Base-by-base conservation (phyloP, 164 flowering plant species). In the Kingdonia uniflora region DNA sequence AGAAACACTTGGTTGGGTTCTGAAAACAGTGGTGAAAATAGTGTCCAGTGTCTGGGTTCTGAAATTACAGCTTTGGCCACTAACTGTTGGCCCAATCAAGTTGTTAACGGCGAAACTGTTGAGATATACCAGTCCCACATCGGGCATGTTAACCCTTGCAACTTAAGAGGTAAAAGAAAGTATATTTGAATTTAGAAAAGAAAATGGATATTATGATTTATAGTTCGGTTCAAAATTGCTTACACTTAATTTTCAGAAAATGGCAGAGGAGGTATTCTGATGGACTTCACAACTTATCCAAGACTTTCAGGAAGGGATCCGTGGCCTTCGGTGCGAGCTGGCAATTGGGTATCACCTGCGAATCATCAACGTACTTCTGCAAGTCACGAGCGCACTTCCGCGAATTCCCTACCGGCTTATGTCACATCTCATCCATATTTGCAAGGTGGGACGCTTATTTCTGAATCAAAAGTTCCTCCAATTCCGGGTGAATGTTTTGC, bases 261-360 rank as follows among this genome's bases (percentile, higher is more conserved):
- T 40, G 54, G 65, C 59, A 64, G 76, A 19, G 80, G 85, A 51
- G 74, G 95, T 67, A 72, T 85, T 67, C 44, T 83, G 64, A 47
- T 82, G 77, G 90, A 91, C 79, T 81, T 83, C 66, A 29, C 78
- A 11, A 51, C 80, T 19, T 70, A 77, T 66, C 68, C 79, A 35
- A 71, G 66, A 61, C 57, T 37, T 37, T 50, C 74, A 8, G 76
- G 64, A 24, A 69, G 71, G 52, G 75, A 79, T 49, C 61, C 64
- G 6, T 77, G 85, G 88, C 77, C 79, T 11, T 48, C 60, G 11
- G 45, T 71, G 16, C 69, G 71, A 56, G 49, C 70, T 16, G 49
- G 79, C 4, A 80, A 79, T 58, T 64, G 62, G 40, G 59, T 29
- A 29, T 8, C 65, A 23, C 51, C 69, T 19, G 61, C 57, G 35